phyloP scores from a whole-genome alignment of 257 asterid genomes.

The Linaria vulgaris region DNA sequence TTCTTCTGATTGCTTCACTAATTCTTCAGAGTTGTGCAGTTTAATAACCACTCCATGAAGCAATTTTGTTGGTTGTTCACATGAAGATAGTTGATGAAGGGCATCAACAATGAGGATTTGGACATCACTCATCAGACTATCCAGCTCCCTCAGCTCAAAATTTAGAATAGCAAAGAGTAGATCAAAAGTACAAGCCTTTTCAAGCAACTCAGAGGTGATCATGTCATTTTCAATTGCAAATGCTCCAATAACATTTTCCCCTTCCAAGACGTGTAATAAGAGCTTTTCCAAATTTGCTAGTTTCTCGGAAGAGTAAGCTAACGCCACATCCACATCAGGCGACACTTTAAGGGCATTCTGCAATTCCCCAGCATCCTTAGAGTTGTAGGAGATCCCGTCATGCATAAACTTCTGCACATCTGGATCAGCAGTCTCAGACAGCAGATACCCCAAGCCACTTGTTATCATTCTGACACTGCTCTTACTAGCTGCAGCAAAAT shows the following conservation, averaged over 20 bases:
- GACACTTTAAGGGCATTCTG: slow-evolving; percentile 39
- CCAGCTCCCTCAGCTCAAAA: slow-evolving; percentile 68
- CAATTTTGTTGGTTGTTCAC: slow-evolving; percentile 39
- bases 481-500: too few relatives aligned
- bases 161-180: slow-evolving; percentile 52
- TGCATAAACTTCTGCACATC: slow-evolving; percentile 33
- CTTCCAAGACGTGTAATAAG: slow-evolving; percentile 42
- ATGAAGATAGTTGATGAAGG: slow-evolving; percentile 40
- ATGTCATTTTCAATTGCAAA: slow-evolving; percentile 45
- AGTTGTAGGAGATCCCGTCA: slow-evolving; percentile 6
- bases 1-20: slow-evolving; percentile 56
- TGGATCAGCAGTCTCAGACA: slow-evolving; percentile 26
- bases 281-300: slow-evolving; percentile 62
- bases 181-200: slow-evolving; percentile 61
- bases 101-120: slow-evolving; percentile 47
- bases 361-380: slow-evolving; percentile 28
- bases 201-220: slow-evolving; percentile 52
- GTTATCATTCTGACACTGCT: neutral
- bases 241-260: slow-evolving; percentile 48
- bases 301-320: slow-evolving; percentile 62
- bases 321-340: slow-evolving; percentile 39
- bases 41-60: slow-evolving; percentile 36
- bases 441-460: neutral
- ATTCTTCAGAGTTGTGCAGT: slow-evolving; percentile 56
- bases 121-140: slow-evolving; percentile 39